These are phyloP conservation scores for Barbarea vulgaris DNA, from an alignment of 345 rosid species.

Conservation along the genomic window DNA sequence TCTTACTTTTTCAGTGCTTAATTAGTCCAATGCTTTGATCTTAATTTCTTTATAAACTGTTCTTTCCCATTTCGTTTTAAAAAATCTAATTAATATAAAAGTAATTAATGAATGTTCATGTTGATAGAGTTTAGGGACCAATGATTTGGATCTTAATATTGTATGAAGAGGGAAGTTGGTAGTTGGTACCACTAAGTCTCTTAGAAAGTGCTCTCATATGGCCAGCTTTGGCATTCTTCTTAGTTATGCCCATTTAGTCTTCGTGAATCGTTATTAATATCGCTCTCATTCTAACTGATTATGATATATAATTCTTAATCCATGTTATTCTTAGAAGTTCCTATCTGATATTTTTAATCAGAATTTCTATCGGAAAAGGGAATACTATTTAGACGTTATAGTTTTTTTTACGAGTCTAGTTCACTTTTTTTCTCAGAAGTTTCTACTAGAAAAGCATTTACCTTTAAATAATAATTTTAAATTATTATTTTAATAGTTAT, in stretches of 20 bases:
- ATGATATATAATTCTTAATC: background rate
- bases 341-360: background rate
- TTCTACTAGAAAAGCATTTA: constrained; percentile 7
- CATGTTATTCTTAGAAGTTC: constrained; percentile 8
- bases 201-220: constrained; percentile 29
- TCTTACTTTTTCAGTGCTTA: too few relatives aligned
- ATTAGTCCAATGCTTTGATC: too few relatives aligned
- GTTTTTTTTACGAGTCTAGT: background rate
- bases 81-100: background rate
- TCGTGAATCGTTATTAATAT: constrained; percentile 11
- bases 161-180: constrained; percentile 20
- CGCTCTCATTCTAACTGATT: background rate
- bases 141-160: constrained; percentile 37
- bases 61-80: too few relatives aligned
- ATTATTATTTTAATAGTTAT: background rate
- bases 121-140: constrained; percentile 27
- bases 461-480: background rate
- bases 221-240: constrained; percentile 32
- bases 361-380: background rate
- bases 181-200: constrained; percentile 39
- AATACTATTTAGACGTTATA: background rate
- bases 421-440: background rate
- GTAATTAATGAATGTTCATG: constrained; percentile 2
- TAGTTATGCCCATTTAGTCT: constrained; percentile 7
- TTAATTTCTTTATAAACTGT: too few relatives aligned